These are phyloP conservation scores for Scedosporium apiospermum DNA, from an alignment of 2,329 filamentous ascomycete species.

Conservation along the genomic window DNA sequence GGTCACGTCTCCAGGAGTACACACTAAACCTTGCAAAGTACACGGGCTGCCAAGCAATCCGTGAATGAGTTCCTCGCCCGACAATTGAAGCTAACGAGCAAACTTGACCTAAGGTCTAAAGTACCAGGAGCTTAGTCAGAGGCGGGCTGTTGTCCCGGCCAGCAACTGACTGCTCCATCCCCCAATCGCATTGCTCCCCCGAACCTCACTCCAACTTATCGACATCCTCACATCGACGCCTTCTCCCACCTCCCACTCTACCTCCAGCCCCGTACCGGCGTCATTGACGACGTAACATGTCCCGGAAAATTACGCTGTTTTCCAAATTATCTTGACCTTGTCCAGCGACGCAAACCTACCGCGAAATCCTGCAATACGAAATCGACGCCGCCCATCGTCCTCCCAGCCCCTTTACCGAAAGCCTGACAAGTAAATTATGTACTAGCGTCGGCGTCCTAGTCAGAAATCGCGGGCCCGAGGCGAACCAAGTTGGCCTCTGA, in stretches of 20 bases:
- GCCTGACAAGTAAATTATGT: neutral
- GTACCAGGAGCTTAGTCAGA: too few species aligned
- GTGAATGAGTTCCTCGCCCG: too few species aligned
- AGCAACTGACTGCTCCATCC: neutral
- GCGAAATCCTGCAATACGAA: neutral
- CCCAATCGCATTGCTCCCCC: neutral
- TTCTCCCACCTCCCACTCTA: neutral
- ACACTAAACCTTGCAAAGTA: too few species aligned
- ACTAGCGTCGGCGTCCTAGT: neutral
- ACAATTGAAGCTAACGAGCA: too few species aligned
- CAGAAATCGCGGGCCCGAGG: neutral
- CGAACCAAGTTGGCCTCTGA: neutral
- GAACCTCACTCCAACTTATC: neutral
- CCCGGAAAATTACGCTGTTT: neutral
- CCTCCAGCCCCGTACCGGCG: neutral
- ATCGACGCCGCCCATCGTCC: neutral
- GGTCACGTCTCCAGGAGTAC: too few species aligned
- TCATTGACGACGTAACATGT: neutral
- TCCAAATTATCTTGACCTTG: neutral
- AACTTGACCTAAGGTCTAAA: too few species aligned
- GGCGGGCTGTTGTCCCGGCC: too few species aligned
- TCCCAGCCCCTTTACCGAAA: neutral
- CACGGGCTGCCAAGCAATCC: too few species aligned
- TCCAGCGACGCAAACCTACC: neutral
- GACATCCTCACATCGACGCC: neutral